A percentile compares a stretch with the other conserved stretches of the same genome.
These are phyloP conservation scores for Voacanga thouarsii DNA, from an alignment of 257 asterid species.

Conservation along the genomic window DNA sequence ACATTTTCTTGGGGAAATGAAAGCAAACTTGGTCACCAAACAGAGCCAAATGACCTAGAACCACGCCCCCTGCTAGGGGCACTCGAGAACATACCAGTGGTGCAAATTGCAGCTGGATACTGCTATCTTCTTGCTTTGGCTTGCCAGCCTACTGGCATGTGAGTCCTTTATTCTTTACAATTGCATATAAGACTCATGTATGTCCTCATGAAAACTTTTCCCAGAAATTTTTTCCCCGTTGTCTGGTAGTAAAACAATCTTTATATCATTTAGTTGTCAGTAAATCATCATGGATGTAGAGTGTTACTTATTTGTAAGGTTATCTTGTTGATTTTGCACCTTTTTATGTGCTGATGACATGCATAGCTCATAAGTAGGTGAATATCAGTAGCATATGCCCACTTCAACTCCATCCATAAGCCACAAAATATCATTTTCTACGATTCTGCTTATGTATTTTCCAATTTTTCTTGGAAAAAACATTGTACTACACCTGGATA, in stretches of 20 bases:
- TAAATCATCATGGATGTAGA: not conserved
- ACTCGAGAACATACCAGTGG: slow-evolving; percentile 80
- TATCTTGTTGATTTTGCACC: not conserved
- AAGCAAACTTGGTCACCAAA: slow-evolving; percentile 85
- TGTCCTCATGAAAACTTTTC: not conserved
- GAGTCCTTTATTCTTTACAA: slow-evolving; percentile 31
- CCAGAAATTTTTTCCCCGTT: not conserved
- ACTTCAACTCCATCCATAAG: not conserved
- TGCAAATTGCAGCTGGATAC: slow-evolving; percentile 98
- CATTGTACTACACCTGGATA: not conserved
- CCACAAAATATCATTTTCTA: not conserved
- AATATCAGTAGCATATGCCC: not conserved
- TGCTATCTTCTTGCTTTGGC: slow-evolving; percentile 98
- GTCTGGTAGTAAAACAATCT: not conserved
- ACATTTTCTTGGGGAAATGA: slow-evolving; percentile 98
- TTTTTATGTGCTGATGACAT: not conserved
- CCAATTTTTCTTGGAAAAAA: not conserved
- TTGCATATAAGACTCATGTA: not conserved
- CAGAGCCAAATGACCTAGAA: slow-evolving; percentile 71
- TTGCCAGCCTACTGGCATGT: slow-evolving; percentile 95
- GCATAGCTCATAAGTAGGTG: not conserved
- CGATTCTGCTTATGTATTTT: not conserved
- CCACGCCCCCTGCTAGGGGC: slow-evolving; percentile 83
- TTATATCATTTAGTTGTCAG: not conserved
- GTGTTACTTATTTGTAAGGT: not conserved